Evolutionary conservation across 169 alveolate species (phyloP).

Genomic region (Neospora caninum): DNA sequence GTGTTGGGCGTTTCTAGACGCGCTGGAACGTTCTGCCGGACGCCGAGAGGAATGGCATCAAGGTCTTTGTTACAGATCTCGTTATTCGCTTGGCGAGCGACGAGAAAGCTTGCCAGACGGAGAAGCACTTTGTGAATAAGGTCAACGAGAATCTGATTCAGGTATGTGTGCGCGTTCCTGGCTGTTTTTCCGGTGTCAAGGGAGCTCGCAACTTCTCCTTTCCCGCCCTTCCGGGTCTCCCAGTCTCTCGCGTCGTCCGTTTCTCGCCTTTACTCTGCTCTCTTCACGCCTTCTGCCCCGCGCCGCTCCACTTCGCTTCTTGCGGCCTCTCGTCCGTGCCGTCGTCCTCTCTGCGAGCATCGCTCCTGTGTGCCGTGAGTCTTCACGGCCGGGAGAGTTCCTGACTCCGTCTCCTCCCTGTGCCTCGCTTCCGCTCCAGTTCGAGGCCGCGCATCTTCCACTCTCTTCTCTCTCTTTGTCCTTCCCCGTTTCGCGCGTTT

Average conservation of each 20-base stretch:
- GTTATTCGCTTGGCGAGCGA: constrained; percentile 69
- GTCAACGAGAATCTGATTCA: constrained; percentile 74
- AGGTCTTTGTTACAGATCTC: constrained; percentile 71
- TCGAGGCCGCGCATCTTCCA: too few relatives aligned
- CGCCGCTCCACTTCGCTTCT: not conserved
- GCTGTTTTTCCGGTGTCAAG: not conserved
- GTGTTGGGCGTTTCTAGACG: constrained; percentile 3
- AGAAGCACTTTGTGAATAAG: constrained; percentile 75
- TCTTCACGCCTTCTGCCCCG: not conserved
- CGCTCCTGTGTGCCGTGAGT: too few relatives aligned
- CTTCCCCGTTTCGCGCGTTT: not conserved
- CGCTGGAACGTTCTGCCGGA: constrained; percentile 68
- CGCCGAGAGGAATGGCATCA: constrained; percentile 69
- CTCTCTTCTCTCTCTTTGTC: not conserved
- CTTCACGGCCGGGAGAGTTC: too few relatives aligned
- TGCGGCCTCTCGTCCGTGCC: too few relatives aligned
- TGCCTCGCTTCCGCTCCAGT: too few relatives aligned
- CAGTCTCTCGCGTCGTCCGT: not conserved
- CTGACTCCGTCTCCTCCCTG: too few relatives aligned
- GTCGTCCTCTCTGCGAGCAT: too few relatives aligned
- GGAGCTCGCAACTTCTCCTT: not conserved
- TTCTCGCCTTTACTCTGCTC: not conserved
- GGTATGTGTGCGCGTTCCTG: constrained; percentile 26
- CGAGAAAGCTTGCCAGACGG: constrained; percentile 57
- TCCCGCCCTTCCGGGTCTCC: not conserved